Evolutionary conservation across 2,329 filamentous ascomycete genomes (phyloP), one percentile per base, ranked within the genome.

Genomic region (Macrophomina pseudophaseolina): DNA sequence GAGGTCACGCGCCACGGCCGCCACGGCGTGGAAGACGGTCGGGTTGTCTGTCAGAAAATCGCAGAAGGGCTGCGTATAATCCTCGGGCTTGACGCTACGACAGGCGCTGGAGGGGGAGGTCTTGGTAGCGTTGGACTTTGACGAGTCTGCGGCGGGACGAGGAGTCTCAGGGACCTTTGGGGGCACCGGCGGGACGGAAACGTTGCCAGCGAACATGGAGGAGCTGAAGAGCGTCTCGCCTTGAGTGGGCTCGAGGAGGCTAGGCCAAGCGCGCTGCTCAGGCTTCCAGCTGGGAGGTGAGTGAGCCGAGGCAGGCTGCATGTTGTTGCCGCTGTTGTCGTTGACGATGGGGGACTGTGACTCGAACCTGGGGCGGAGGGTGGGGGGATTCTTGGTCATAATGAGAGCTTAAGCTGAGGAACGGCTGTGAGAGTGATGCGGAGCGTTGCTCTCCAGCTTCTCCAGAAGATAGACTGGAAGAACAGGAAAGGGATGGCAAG

Each of bases 1-100:
- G 56, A 97, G 85, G 73, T 93, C 89, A 66, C 85, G 83, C 73
- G 90, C 88, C 76, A 97, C 92, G 72, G 92, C 87, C 67, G 88
- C 86, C 33, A 97, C 93, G 1, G 92, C 88, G 74, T 99, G 95
- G 78, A 97, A 99, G 54, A 97, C 87, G 8, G 95, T 98, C 0
- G 95, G 95, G 75, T 97, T 97, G 69, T 91, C 86, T 52, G 89
- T 91, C 82, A 98, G 86, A 76, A 97, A 98, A 63, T 92, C 86
- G 76, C 91, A 90, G 77, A 97, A 97, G 0, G 93, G 92, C 79
- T 93, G 85, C 8, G 92, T 91, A 77, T 93, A 97, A 62, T 72
- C 72, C 63, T 74, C 75, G 1, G 77, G 75, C 16, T 73, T 72
- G 65, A 75, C 69, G 48, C 72, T 74, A 56, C 71, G 54, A 11